phyloP scores from a whole-genome alignment of 352 stramenopile species.

The Globisporangium barbulae region DNA sequence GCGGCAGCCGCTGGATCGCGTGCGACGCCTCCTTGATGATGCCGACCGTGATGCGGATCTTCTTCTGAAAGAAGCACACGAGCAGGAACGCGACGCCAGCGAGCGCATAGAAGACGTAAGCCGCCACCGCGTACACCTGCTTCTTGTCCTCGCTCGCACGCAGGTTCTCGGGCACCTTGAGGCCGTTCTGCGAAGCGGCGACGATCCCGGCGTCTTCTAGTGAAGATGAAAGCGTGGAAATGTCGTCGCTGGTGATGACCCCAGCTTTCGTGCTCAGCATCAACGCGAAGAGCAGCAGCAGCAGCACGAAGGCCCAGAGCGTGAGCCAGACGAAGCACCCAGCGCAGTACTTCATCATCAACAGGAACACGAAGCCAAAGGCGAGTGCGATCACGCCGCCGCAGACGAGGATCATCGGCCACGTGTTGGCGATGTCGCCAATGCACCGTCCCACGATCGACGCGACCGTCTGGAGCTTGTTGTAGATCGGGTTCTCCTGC shows the following conservation, averaged over 20 bases:
- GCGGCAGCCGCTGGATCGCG: slow-evolving; percentile 52
- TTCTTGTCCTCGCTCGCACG: slow-evolving; percentile 54
- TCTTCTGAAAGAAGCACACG: slow-evolving; percentile 83
- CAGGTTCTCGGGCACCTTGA: slow-evolving; percentile 53
- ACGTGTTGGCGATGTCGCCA: slow-evolving; percentile 65
- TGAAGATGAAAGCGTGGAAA: slow-evolving; percentile 37
- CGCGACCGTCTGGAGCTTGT: slow-evolving; percentile 50
- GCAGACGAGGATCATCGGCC: slow-evolving; percentile 43
- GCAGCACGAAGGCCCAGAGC: slow-evolving; percentile 61
- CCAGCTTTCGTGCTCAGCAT: slow-evolving; percentile 75
- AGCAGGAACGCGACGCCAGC: slow-evolving; percentile 63
- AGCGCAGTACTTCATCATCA: slow-evolving; percentile 70
- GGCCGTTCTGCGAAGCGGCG: slow-evolving; percentile 32
- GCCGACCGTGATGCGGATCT: slow-evolving; percentile 65
- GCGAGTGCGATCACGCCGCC: slow-evolving; percentile 45
- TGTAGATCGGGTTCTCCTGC: slow-evolving; percentile 72
- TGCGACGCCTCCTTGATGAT: slow-evolving; percentile 80
- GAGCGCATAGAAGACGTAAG: slow-evolving; percentile 64
- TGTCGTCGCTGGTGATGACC: slow-evolving; percentile 49
- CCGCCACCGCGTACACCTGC: slow-evolving; percentile 52
- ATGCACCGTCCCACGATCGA: slow-evolving; percentile 57
- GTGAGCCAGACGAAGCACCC: slow-evolving; percentile 73
- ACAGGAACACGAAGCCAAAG: slow-evolving; percentile 63
- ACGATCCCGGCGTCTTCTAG: slow-evolving; percentile 36
- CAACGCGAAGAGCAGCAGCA: slow-evolving; percentile 66